Conservation (phyloP, 805 yeast species). For the Grigorovia yakushimaensis region DNA sequence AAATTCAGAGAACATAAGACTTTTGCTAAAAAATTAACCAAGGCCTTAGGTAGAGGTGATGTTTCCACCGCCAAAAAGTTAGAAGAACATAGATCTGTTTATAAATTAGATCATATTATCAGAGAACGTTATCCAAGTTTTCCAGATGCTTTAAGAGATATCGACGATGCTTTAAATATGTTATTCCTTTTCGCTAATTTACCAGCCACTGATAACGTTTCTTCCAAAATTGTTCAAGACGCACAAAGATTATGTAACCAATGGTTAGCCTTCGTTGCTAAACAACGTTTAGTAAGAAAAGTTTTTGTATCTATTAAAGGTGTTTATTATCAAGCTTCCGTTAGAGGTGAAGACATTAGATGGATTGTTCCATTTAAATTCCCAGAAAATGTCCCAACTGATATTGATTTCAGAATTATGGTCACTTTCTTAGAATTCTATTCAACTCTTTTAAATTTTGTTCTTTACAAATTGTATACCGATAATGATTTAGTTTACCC, state of each 20-base stretch:
- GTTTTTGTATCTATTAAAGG: slow-evolving; percentile 96
- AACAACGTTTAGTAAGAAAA: slow-evolving; percentile 70
- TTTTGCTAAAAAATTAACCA: slow-evolving; percentile 81
- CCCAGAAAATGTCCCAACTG: slow-evolving; percentile 90
- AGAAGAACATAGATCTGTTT: slow-evolving; percentile 59
- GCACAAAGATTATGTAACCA: slow-evolving; percentile 83
- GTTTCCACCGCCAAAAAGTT: slow-evolving; percentile 77
- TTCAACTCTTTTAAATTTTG: slow-evolving; percentile 83
- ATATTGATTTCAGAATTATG: slow-evolving; percentile 95
- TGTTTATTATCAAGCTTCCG: slow-evolving; percentile 84
- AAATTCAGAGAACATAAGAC: slow-evolving; percentile 94
- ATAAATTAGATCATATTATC: slow-evolving; percentile 80
- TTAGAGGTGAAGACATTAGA: slow-evolving; percentile 84
- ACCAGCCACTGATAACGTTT: slow-evolving; percentile 85
- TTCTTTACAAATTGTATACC: slow-evolving; percentile 71
- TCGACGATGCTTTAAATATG: slow-evolving; percentile 95
- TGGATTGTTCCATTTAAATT: slow-evolving; percentile 97
- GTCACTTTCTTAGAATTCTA: slow-evolving; percentile 92
- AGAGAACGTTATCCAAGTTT: slow-evolving; percentile 95
- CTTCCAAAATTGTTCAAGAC: slow-evolving; percentile 73
- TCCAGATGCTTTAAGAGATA: slow-evolving; percentile 80
- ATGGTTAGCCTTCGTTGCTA: slow-evolving; percentile 90
- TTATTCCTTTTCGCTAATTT: slow-evolving; percentile 84
- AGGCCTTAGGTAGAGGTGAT: slow-evolving; percentile 88
- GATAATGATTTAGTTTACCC: slow-evolving; percentile 86